These are phyloP conservation scores for Papiliotrema flavescens DNA, from an alignment of 1,284 basidiomycete genomes.

Conservation along the genomic window DNA sequence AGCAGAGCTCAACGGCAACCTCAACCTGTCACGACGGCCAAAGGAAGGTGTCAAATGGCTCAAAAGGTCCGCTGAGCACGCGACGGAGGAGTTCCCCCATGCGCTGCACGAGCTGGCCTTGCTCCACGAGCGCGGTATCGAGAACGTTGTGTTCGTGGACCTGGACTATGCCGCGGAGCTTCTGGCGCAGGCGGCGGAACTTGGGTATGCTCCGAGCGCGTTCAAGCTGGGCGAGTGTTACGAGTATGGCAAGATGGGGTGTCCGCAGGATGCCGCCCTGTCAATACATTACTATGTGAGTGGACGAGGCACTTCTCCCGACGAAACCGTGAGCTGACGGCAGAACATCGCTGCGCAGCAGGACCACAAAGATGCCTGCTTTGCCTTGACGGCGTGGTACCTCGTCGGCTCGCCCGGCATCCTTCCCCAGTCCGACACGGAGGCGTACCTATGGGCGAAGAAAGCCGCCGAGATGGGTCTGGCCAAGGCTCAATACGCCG, in stretches of 20 bases:
- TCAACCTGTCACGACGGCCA: constrained; percentile 78
- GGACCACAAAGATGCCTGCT: constrained; percentile 93
- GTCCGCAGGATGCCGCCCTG: constrained; percentile 93
- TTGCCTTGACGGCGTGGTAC: constrained; percentile 98
- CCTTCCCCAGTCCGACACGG: constrained; percentile 94
- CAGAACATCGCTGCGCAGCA: constrained; percentile 98
- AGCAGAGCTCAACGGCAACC: constrained; percentile 92
- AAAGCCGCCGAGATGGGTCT: constrained; percentile 85
- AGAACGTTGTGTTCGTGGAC: constrained; percentile 96
- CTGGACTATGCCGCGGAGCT: constrained; percentile 92
- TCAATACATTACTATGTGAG: constrained; percentile 98
- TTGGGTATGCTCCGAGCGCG: constrained; percentile 94
- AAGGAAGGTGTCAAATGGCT: constrained; percentile 99
- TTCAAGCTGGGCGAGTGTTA: constrained; percentile 97
- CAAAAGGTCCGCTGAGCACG: constrained; percentile 91
- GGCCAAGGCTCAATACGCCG: constrained; percentile 91
- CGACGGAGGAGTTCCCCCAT: constrained; percentile 92
- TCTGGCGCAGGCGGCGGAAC: constrained; percentile 87
- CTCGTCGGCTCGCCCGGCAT: constrained; percentile 97
- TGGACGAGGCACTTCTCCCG: constrained; percentile 9
- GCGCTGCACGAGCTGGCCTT: constrained; percentile 93
- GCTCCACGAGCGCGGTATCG: constrained; percentile 89
- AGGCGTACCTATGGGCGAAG: constrained; percentile 92
- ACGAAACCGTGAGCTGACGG: not conserved
- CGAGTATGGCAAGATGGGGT: constrained; percentile 98